Evolutionary conservation across 2,329 filamentous ascomycete species (phyloP).

Genomic region (Ophiostoma sp.): DNA sequence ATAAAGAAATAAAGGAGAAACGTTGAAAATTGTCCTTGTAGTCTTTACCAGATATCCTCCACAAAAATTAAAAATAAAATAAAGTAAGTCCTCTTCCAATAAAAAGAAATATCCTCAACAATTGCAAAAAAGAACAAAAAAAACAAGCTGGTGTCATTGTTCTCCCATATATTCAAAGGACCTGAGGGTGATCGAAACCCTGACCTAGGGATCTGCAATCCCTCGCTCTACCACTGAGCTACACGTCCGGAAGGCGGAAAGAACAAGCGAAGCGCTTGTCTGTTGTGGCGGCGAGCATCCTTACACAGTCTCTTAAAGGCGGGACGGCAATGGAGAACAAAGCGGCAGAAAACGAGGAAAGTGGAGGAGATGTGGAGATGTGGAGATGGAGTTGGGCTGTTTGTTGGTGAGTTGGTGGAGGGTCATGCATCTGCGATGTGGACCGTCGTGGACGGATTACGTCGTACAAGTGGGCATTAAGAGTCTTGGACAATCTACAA

Average conservation of each 20-base stretch:
- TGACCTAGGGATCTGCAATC: slow-evolving; percentile 27
- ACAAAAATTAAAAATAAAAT: background rate
- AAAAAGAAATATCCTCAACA: background rate
- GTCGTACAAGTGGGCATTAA: background rate
- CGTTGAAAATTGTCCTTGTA: too few relatives aligned
- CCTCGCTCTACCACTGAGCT: slow-evolving; percentile 28
- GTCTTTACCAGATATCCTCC: background rate
- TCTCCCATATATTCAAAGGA: slow-evolving; percentile 16
- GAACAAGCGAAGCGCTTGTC: background rate
- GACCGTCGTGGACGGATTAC: background rate
- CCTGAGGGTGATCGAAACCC: slow-evolving; percentile 27
- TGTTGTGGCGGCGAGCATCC: background rate
- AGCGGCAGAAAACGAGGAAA: background rate
- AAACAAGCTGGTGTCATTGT: background rate
- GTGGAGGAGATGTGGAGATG: background rate
- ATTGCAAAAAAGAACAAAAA: background rate
- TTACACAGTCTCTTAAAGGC: background rate
- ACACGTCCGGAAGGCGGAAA: slow-evolving; percentile 20
- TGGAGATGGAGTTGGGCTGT: background rate
- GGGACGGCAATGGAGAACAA: background rate
- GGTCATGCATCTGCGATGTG: background rate
- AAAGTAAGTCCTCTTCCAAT: background rate
- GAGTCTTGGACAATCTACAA: background rate
- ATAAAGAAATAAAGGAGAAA: background rate
- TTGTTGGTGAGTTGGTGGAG: background rate